These are phyloP conservation scores for Myxozyma sirexii DNA, from an alignment of 805 yeast genomes.

Conservation along the genomic window DNA sequence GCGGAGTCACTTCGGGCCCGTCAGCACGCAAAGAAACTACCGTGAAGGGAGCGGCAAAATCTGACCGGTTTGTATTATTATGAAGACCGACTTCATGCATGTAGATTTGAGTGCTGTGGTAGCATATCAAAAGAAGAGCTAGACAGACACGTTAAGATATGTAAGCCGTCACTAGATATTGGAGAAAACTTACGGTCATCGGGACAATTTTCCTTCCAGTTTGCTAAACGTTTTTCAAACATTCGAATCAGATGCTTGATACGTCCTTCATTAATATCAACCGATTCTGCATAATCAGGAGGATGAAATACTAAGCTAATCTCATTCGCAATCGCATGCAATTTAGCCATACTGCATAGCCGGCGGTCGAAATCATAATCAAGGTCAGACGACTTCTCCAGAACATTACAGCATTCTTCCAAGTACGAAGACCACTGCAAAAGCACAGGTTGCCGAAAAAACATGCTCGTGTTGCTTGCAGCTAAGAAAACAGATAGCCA, in stretches of 20 bases:
- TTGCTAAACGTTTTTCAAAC: constrained; percentile 13
- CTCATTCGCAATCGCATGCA: constrained; percentile 10
- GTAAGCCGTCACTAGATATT: too few relatives aligned
- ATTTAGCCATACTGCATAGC: constrained; percentile 3
- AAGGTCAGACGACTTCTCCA: constrained; percentile 43
- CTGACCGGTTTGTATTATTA: constrained; percentile 11
- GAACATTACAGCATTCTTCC: constrained; percentile 58
- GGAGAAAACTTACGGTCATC: constrained; percentile 9
- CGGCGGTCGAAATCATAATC: background rate
- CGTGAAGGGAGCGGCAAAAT: constrained; percentile 18
- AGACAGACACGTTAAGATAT: background rate
- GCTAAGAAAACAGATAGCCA: constrained; percentile 63
- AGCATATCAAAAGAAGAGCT: constrained; percentile 11
- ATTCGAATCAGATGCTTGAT: constrained; percentile 5
- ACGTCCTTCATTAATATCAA: constrained; percentile 12
- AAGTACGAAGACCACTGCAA: constrained; percentile 53
- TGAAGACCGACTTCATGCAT: constrained; percentile 29
- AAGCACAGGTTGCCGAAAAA: constrained; percentile 63
- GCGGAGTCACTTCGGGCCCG: constrained; percentile 8
- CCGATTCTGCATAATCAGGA: constrained; percentile 3
- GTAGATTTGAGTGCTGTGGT: constrained; percentile 16
- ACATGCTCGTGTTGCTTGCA: constrained; percentile 64
- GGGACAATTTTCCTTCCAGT: constrained; percentile 12
- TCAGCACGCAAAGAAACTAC: constrained; percentile 9
- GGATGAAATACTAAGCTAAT: constrained; percentile 12